A percentile compares a stretch with the other conserved stretches of the same genome.
phyloP scores from a whole-genome alignment of 2,329 filamentous ascomycete species.

The Fusarium sp. region DNA sequence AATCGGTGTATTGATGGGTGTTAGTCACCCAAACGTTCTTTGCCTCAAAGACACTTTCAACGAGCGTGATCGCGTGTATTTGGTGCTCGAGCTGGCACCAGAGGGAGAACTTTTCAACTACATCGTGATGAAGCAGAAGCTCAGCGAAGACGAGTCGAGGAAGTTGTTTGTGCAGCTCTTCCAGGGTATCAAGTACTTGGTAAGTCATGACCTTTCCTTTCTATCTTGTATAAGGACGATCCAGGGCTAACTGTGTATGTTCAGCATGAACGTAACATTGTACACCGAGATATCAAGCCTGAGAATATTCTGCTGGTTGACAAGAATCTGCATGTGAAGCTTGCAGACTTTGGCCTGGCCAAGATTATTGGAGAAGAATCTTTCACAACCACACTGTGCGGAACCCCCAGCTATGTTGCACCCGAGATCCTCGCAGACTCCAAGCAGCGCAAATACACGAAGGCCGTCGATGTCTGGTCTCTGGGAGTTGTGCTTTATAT shows the following conservation, averaged over 20 bases:
- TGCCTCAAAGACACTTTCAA: conserved; percentile 97
- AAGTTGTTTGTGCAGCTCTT: conserved; percentile 93
- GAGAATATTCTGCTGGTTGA: conserved; percentile 94
- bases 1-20: conserved; percentile 96
- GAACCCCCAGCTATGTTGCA: conserved; percentile 97
- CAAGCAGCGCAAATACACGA: conserved; percentile 87
- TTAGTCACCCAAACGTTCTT: conserved; percentile 92
- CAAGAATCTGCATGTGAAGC: conserved; percentile 85
- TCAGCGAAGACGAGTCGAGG: conserved; percentile 84
- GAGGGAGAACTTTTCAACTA: conserved; percentile 97
- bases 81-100: conserved; percentile 89
- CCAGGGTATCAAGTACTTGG: conserved; percentile 93
- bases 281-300: conserved; percentile 97
- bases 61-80: conserved; percentile 88
- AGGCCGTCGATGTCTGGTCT: conserved; percentile 96
- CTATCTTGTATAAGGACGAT: neutral
- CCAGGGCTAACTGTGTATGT: conserved; percentile 4
- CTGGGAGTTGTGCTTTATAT: conserved; percentile 98
- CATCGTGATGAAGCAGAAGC: conserved; percentile 90
- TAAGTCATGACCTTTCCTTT: conserved; percentile 59
- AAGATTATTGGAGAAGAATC: conserved; percentile 99
- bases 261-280: conserved; percentile 95
- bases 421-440: conserved; percentile 91
- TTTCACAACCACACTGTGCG: conserved; percentile 95
- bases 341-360: conserved; percentile 95